Evolutionary conservation across 208 protist genomes (phyloP).

Genomic region (Acanthamoeba royreba): DNA sequence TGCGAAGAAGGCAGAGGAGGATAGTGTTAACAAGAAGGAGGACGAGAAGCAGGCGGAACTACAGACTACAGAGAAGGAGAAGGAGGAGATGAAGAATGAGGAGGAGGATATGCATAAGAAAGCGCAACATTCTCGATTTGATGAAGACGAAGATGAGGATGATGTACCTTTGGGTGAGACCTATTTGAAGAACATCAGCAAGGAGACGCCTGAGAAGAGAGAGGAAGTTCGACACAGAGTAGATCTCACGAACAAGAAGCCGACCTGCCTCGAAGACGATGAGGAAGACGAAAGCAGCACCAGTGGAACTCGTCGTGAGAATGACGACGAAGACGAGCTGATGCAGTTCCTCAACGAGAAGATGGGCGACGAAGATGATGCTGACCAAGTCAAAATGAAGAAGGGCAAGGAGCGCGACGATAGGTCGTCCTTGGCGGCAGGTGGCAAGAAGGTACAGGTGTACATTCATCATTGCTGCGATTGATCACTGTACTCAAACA

Average conservation of each 20-base stretch:
- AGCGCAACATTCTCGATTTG: too few relatives aligned
- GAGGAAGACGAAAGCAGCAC: neutral
- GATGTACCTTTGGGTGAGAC: too few relatives aligned
- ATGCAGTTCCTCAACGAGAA: neutral
- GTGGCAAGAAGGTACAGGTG: too few relatives aligned
- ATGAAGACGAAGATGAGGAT: too few relatives aligned
- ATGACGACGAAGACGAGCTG: neutral
- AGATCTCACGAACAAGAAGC: too few relatives aligned
- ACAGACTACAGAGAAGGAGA: neutral
- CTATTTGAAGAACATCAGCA: too few relatives aligned
- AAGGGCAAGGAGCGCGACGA: neutral
- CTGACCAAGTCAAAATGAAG: neutral
- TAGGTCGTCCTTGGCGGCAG: too few relatives aligned
- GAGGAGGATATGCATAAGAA: neutral
- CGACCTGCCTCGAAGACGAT: too few relatives aligned
- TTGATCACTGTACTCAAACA: too few relatives aligned
- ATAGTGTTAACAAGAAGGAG: neutral
- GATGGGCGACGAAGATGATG: neutral
- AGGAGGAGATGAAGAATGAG: neutral
- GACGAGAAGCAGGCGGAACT: neutral
- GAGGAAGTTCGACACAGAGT: too few relatives aligned
- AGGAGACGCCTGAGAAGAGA: too few relatives aligned
- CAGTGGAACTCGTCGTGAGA: neutral
- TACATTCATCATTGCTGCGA: too few relatives aligned
- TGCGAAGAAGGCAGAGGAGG: neutral